A percentile compares a stretch with the other conserved stretches of the same genome.
Evolutionary conservation across 2,329 filamentous ascomycete species (phyloP).

Genomic region (Fusarium sarcochroum): DNA sequence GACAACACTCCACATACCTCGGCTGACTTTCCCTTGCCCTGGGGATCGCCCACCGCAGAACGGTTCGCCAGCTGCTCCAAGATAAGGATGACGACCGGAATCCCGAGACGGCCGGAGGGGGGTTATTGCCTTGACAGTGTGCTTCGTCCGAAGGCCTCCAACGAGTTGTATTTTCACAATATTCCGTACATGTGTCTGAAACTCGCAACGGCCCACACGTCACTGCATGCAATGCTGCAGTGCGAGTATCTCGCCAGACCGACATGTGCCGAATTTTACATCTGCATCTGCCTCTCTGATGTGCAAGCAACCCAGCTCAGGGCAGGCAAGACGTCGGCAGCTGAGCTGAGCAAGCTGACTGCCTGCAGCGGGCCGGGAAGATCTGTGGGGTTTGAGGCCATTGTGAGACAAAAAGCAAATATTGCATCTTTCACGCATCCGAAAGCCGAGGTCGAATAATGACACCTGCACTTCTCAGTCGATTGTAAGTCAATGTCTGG

Average conservation of each 20-base stretch:
- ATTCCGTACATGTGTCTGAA: slow-evolving; percentile 2
- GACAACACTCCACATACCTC: slow-evolving; percentile 32
- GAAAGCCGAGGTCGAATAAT: slow-evolving; percentile 3
- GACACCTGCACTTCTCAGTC: not conserved
- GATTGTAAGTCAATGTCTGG: not conserved
- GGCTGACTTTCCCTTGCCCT: slow-evolving; percentile 17
- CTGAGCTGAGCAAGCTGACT: slow-evolving; percentile 37
- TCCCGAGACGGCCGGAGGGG: not conserved
- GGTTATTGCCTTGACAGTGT: not conserved
- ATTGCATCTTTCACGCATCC: slow-evolving; percentile 23
- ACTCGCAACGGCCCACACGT: slow-evolving; percentile 28
- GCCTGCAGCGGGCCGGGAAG: slow-evolving; percentile 38
- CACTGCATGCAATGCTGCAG: slow-evolving; percentile 11
- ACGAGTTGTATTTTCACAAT: not conserved
- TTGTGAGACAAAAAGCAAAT: slow-evolving; percentile 28
- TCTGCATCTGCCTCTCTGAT: not conserved
- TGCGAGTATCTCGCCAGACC: slow-evolving; percentile 6
- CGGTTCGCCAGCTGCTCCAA: slow-evolving; percentile 18
- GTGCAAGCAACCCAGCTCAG: slow-evolving; percentile 14
- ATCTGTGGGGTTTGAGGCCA: slow-evolving; percentile 40
- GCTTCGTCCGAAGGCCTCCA: slow-evolving; percentile 25
- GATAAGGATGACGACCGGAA: not conserved
- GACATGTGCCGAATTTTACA: not conserved
- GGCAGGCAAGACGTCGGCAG: slow-evolving; percentile 29
- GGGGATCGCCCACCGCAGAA: slow-evolving; percentile 17